phyloP scores from a whole-genome alignment of 2,329 filamentous ascomycete genomes.

The Monascus ruber region DNA sequence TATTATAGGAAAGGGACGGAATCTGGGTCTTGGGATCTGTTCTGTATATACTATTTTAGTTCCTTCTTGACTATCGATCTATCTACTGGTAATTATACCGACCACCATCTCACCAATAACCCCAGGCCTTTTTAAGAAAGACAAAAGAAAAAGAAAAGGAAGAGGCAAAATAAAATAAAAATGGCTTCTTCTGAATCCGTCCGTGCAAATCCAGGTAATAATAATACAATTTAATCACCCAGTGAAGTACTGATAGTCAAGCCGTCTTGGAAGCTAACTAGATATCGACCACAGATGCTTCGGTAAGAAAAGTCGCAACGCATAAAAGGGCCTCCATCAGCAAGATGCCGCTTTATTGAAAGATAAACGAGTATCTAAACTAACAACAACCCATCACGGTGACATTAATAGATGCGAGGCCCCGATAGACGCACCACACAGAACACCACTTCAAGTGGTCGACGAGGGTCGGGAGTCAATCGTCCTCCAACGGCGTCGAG shows the following conservation, averaged over 20 bases:
- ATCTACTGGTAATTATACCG: no score
- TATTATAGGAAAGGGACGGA: no score
- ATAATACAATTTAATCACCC: background rate
- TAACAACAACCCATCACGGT: background rate
- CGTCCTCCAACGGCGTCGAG: conserved; percentile 10
- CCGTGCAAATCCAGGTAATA: background rate
- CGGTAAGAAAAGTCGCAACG: background rate
- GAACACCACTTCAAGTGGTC: conserved; percentile 1
- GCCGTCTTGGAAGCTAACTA: no score
- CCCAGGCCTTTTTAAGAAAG: background rate
- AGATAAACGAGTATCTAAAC: background rate
- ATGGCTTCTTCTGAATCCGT: background rate
- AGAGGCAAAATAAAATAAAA: background rate
- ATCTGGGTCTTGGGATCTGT: no score
- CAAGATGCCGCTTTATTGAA: no score
- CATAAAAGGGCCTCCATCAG: no score
- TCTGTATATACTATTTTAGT: no score
- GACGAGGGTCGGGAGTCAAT: conserved; percentile 2
- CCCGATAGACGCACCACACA: conserved; percentile 1
- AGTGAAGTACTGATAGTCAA: no score
- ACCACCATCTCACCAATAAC: no score
- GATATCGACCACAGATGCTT: background rate
- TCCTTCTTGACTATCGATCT: no score
- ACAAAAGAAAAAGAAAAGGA: background rate
- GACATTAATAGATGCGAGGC: background rate